A percentile compares a stretch with the other conserved stretches of the same genome.
Evolutionary conservation across 805 yeast genomes (phyloP).

Genomic region (Candida insectalens): DNA sequence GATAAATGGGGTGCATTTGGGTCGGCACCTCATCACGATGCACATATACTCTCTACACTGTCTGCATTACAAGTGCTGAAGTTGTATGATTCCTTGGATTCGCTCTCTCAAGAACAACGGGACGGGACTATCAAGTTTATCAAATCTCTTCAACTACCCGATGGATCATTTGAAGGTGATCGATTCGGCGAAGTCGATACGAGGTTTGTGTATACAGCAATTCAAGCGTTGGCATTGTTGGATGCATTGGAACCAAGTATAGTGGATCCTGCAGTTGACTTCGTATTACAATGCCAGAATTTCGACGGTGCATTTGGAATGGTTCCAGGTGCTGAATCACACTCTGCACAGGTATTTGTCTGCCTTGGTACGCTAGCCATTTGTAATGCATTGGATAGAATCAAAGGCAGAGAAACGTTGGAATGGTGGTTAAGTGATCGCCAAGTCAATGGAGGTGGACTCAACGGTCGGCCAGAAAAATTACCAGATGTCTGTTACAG

Average conservation of each 20-base stretch:
- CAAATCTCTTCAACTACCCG: slow-evolving; percentile 35
- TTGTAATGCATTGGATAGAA: slow-evolving; percentile 40
- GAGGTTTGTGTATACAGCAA: slow-evolving; percentile 76
- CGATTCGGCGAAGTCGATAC: slow-evolving; percentile 89
- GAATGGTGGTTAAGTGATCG: slow-evolving; percentile 90
- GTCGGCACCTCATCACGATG: slow-evolving; percentile 82
- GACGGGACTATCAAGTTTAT: slow-evolving; percentile 28
- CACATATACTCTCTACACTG: slow-evolving; percentile 75
- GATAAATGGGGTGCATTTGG: slow-evolving; percentile 70
- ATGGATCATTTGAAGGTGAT: slow-evolving; percentile 87
- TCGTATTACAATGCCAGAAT: slow-evolving; percentile 63
- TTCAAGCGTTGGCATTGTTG: slow-evolving; percentile 62
- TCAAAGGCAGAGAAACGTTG: slow-evolving; percentile 35
- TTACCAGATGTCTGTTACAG: slow-evolving; percentile 95
- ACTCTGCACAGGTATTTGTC: slow-evolving; percentile 85
- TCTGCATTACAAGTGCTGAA: slow-evolving; percentile 78
- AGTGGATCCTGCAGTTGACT: slow-evolving; percentile 51
- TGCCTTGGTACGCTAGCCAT: slow-evolving; percentile 78
- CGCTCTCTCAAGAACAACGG: slow-evolving; percentile 20
- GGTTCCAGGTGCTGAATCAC: slow-evolving; percentile 92
- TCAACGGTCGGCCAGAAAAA: slow-evolving; percentile 94
- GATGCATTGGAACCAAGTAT: slow-evolving; percentile 43
- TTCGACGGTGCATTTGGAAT: slow-evolving; percentile 96
- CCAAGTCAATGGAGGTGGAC: slow-evolving; percentile 80
- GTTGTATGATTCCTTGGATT: slow-evolving; percentile 51